phyloP scores from a whole-genome alignment of 176 grass and related monocot species.

The Saccharum spontaneum region DNA sequence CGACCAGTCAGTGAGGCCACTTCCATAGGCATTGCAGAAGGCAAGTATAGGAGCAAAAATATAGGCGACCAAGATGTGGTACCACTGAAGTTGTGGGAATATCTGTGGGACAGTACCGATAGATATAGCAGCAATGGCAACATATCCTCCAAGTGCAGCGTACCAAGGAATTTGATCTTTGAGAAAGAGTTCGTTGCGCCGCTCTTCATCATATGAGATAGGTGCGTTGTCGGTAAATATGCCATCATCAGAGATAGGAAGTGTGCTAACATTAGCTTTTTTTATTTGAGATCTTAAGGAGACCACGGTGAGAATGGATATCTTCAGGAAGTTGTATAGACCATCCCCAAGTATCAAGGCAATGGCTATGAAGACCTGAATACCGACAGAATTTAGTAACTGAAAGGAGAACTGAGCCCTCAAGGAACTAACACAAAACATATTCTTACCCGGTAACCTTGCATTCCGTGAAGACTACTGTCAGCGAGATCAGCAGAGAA shows the following conservation, averaged over 20 bases:
- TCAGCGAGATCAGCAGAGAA: slow-evolving; percentile 23
- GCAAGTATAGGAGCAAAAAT: slow-evolving; percentile 20
- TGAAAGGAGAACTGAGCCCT: slow-evolving; percentile 6
- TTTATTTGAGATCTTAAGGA: slow-evolving; percentile 29
- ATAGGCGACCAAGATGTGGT: slow-evolving; percentile 21
- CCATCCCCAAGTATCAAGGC: slow-evolving; percentile 19
- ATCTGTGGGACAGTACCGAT: slow-evolving; percentile 44
- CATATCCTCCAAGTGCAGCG: slow-evolving; percentile 37
- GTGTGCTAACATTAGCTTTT: slow-evolving; percentile 20
- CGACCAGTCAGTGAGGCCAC: slow-evolving; percentile 83
- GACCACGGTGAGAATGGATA: background rate
- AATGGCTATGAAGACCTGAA: slow-evolving; percentile 22
- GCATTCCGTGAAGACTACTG: slow-evolving; percentile 47
- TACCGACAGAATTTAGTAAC: background rate
- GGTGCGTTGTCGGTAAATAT: background rate
- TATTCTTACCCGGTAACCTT: slow-evolving; percentile 53
- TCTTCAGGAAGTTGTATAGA: slow-evolving; percentile 10
- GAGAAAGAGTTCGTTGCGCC: slow-evolving; percentile 36
- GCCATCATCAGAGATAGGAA: background rate
- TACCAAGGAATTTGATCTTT: slow-evolving; percentile 48
- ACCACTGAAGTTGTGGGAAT: slow-evolving; percentile 33
- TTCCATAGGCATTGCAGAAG: slow-evolving; percentile 23
- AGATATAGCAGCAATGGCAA: slow-evolving; percentile 34
- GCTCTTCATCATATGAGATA: slow-evolving; percentile 36
- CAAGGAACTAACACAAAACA: background rate